Percentiles rank a stretch among this genome's conserved stretches.
Conservation (phyloP, 805 yeast genomes). For the Yamadazyma tumulicola region DNA sequence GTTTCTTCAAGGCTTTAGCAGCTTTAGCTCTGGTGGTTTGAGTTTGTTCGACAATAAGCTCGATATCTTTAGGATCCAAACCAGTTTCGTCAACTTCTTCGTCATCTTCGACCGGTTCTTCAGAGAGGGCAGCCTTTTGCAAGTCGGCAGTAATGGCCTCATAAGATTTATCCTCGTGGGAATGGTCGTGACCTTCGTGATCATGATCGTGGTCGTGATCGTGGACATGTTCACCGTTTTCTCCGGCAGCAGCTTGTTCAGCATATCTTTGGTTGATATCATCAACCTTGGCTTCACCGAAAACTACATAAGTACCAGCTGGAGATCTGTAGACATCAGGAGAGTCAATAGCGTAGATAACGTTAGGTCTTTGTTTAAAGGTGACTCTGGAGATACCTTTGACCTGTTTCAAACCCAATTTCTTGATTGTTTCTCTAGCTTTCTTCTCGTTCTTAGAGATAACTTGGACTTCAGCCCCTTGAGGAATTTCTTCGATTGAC, state of each 20-base stretch:
- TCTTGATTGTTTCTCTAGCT: conserved; percentile 86
- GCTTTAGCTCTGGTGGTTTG: conserved; percentile 87
- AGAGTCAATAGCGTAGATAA: conserved; percentile 82
- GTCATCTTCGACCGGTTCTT: conserved; percentile 48
- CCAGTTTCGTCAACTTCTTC: conserved; percentile 85
- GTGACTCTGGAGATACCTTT: conserved; percentile 94
- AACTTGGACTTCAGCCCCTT: conserved; percentile 78
- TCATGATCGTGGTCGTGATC: conserved; percentile 12
- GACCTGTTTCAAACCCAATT: conserved; percentile 84
- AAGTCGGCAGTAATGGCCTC: conserved; percentile 81
- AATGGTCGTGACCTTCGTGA: conserved; percentile 14
- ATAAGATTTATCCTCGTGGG: conserved; percentile 55
- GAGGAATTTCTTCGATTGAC: conserved; percentile 57
- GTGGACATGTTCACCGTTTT: conserved; percentile 23
- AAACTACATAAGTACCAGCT: conserved; percentile 92
- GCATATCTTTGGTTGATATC: conserved; percentile 86
- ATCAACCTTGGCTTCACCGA: conserved; percentile 97
- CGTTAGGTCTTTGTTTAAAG: conserved; percentile 88
- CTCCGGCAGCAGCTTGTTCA: conserved; percentile 45
- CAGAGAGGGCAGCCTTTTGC: conserved; percentile 38
- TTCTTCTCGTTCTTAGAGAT: conserved; percentile 90
- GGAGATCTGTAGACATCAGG: conserved; percentile 95
- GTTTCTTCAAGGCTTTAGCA: conserved; percentile 80
- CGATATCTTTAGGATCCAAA: conserved; percentile 75
- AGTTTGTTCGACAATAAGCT: conserved; percentile 87